These are phyloP conservation scores for Phoenix roebelenii DNA, from an alignment of 176 grass and related monocot genomes.

Conservation along the genomic window DNA sequence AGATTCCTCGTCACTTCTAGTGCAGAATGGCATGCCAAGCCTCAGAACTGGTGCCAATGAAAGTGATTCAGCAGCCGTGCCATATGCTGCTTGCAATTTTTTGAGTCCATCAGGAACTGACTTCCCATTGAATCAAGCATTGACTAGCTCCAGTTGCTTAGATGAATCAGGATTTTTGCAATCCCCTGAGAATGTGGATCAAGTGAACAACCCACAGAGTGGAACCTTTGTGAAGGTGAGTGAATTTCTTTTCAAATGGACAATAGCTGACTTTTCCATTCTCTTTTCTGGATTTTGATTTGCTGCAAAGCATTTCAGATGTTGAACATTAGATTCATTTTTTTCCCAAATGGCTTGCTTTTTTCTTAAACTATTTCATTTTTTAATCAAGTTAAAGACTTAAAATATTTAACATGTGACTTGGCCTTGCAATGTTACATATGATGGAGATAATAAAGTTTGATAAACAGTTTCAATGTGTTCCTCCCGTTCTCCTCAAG, in stretches of 20 bases:
- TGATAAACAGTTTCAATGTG: too few relatives aligned
- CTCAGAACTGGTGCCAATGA: slow-evolving; percentile 32
- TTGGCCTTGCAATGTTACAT: too few relatives aligned
- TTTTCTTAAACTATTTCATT: too few relatives aligned
- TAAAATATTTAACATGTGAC: too few relatives aligned
- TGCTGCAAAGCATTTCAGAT: not conserved
- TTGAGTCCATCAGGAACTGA: slow-evolving; percentile 63
- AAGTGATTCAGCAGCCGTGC: slow-evolving; percentile 49
- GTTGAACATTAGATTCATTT: too few relatives aligned
- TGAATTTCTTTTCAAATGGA: not conserved
- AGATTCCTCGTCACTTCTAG: slow-evolving; percentile 60
- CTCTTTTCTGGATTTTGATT: not conserved
- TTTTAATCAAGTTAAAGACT: too few relatives aligned
- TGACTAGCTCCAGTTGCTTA: slow-evolving; percentile 54
- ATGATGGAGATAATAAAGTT: too few relatives aligned
- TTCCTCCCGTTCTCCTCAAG: too few relatives aligned
- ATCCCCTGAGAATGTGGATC: slow-evolving; percentile 51
- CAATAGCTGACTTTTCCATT: not conserved
- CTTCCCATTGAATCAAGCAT: slow-evolving; percentile 53
- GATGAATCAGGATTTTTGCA: slow-evolving; percentile 53
- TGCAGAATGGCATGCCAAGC: slow-evolving; percentile 53
- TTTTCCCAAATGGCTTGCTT: too few relatives aligned
- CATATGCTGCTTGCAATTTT: slow-evolving; percentile 73
- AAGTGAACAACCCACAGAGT: slow-evolving; percentile 30
- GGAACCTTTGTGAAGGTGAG: slow-evolving; percentile 86